Evolutionary conservation across 352 stramenopile genomes (phyloP).

Genomic region (Thraustotheca clavata): DNA sequence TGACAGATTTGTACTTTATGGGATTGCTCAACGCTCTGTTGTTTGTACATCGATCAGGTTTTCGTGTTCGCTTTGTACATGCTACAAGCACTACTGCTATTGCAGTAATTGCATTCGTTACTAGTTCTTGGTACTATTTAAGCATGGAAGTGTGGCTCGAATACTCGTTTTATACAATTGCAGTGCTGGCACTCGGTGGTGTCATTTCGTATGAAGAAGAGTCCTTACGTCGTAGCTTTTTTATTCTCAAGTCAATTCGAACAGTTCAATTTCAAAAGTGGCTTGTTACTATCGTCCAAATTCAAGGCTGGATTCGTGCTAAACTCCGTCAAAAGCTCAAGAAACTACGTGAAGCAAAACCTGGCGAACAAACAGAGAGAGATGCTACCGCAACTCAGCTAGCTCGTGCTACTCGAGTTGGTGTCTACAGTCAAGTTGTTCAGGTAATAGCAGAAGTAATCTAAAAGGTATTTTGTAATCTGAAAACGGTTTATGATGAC

Average conservation of each 20-base stretch:
- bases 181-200: slow-evolving; percentile 33
- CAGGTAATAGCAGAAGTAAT: background rate
- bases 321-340: slow-evolving; percentile 35
- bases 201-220: slow-evolving; percentile 44
- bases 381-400: background rate
- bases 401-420: background rate
- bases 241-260: slow-evolving; percentile 32
- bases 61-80: slow-evolving; percentile 34
- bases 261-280: slow-evolving; percentile 42
- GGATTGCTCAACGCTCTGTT: slow-evolving; percentile 37
- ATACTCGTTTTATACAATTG: slow-evolving; percentile 28
- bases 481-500: too few species aligned
- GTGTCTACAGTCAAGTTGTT: slow-evolving; percentile 11
- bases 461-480: background rate
- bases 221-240: slow-evolving; percentile 36
- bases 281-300: slow-evolving; percentile 54
- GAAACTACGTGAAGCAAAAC: background rate
- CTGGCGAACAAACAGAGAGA: background rate
- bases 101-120: slow-evolving; percentile 3
- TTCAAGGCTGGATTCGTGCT: slow-evolving; percentile 48
- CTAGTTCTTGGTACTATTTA: slow-evolving; percentile 7
- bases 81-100: slow-evolving; percentile 26
- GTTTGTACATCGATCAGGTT: slow-evolving; percentile 35
- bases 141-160: background rate
- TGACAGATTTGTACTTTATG: slow-evolving; percentile 33